These are phyloP conservation scores for Penicillium oxalicum DNA, from an alignment of 2,329 filamentous ascomycete genomes.

Conservation along the genomic window DNA sequence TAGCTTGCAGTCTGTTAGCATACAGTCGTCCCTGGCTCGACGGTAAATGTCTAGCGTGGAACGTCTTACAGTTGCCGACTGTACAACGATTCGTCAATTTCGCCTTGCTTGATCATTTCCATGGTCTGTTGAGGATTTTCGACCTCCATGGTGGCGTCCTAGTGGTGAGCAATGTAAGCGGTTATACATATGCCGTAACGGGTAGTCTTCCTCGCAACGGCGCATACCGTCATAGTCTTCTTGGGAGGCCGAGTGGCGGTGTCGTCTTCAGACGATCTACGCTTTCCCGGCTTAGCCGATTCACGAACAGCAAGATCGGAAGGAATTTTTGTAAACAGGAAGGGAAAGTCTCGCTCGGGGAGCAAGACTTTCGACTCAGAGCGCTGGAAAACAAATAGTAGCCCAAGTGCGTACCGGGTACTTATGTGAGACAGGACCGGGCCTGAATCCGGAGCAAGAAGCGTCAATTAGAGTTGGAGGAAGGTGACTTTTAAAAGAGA, in stretches of 20 bases:
- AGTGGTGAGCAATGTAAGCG: constrained; percentile 9
- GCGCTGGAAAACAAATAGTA: constrained; percentile 22
- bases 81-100: constrained; percentile 64
- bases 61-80: constrained; percentile 53
- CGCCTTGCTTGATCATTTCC: constrained; percentile 57
- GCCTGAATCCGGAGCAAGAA: constrained; percentile 9
- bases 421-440: constrained; percentile 13
- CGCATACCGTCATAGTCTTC: constrained; percentile 48
- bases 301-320: constrained; percentile 40
- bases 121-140: constrained; percentile 53
- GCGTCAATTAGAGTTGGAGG: not conserved
- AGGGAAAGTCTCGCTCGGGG: constrained; percentile 36
- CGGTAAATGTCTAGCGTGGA: constrained; percentile 3
- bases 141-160: constrained; percentile 57
- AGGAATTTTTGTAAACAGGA: constrained; percentile 37
- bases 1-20: constrained; percentile 40
- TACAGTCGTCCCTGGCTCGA: not conserved
- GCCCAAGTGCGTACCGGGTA: constrained; percentile 25
- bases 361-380: constrained; percentile 39
- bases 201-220: constrained; percentile 1
- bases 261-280: constrained; percentile 46
- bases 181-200: constrained; percentile 4
- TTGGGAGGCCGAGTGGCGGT: constrained; percentile 45
- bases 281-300: constrained; percentile 47
- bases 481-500: not conserved